A percentile compares a stretch with the other conserved stretches of the same genome.
These are phyloP conservation scores for Aspergillus puulaauensis DNA, from an alignment of 2,329 filamentous ascomycete genomes.

Conservation along the genomic window DNA sequence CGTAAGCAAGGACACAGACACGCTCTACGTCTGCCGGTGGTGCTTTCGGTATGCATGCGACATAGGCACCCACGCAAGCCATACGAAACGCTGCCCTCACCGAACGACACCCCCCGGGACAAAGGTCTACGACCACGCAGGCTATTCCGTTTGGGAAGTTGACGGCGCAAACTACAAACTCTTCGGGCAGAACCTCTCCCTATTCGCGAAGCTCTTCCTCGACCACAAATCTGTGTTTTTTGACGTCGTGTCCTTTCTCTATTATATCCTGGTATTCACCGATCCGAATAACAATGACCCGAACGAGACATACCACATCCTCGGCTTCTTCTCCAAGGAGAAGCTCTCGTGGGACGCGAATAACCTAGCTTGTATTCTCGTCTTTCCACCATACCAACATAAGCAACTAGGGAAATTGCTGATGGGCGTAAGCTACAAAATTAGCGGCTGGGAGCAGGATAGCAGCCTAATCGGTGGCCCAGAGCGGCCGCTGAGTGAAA, in stretches of 20 bases:
- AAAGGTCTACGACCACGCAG: conserved; percentile 74
- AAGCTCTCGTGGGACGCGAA: conserved; percentile 99
- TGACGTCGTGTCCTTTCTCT: conserved; percentile 90
- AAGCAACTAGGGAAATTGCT: conserved; percentile 84
- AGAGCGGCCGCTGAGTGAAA: conserved; percentile 86
- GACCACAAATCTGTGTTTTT: conserved; percentile 99
- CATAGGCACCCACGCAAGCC: conserved; percentile 35
- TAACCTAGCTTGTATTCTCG: conserved; percentile 91
- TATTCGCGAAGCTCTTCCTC: conserved; percentile 96
- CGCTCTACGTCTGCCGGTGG: conserved; percentile 82
- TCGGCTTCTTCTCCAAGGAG: conserved; percentile 98
- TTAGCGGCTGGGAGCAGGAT: conserved; percentile 71
- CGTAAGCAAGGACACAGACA: conserved; percentile 49
- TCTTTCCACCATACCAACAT: conserved; percentile 94
- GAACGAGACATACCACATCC: conserved; percentile 55
- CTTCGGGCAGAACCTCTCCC: conserved; percentile 91
- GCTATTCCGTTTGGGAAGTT: conserved; percentile 87
- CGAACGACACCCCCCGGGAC: conserved; percentile 62
- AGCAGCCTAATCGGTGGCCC: conserved; percentile 77
- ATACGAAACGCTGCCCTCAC: conserved; percentile 54
- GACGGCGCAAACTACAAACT: conserved; percentile 86
- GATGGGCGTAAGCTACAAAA: conserved; percentile 91
- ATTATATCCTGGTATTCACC: conserved; percentile 84
- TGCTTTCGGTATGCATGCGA: conserved; percentile 85
- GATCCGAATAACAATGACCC: conserved; percentile 43